Evolutionary conservation across 495 filamentous ascomycete species (phyloP).

Genomic region (Tuber umbilicatum): DNA sequence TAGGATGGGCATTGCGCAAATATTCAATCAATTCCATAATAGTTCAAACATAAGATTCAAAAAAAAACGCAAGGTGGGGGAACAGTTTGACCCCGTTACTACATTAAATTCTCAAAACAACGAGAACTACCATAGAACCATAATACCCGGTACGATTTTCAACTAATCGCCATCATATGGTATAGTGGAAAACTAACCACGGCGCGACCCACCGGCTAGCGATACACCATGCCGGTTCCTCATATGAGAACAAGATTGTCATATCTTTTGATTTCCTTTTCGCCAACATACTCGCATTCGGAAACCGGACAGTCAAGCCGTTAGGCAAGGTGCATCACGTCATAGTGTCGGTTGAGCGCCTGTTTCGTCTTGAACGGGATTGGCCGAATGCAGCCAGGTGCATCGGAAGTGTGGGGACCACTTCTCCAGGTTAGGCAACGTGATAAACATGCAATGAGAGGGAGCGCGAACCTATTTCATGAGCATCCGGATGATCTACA

Average conservation of each 20-base stretch:
- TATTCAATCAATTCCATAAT: not conserved
- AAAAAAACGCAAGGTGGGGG: no score
- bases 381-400: no score
- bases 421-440: not conserved
- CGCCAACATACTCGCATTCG: not conserved
- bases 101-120: not conserved
- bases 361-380: no score
- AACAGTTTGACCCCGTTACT: not conserved
- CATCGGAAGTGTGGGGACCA: not conserved
- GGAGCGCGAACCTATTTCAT: no score
- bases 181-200: no score
- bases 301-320: no score
- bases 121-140: not conserved
- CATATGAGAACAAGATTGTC: conserved; percentile 4
- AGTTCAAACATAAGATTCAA: not conserved
- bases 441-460: not conserved
- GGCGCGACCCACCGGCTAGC: no score
- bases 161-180: no score
- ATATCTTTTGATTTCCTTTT: not conserved
- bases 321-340: not conserved
- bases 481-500: not conserved
- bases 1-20: not conserved
- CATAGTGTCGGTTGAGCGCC: no score
- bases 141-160: not conserved
- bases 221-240: not conserved